Evolutionary conservation across 495 filamentous ascomycete species (phyloP).

Genomic region (Talaromyces liani): DNA sequence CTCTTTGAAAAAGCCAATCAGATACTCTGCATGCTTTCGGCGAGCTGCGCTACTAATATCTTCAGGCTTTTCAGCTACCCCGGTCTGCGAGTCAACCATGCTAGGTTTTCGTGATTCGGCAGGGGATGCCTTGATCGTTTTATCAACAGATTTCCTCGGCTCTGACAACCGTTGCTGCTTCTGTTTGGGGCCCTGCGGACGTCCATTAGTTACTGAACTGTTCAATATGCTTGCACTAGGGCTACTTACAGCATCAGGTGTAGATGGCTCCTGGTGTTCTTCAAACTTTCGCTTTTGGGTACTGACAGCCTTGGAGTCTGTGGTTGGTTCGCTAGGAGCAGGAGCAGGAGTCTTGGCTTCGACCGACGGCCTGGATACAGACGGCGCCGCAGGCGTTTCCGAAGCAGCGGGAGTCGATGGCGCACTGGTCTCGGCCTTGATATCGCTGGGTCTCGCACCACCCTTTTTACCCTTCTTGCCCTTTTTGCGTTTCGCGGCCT

Average conservation of each 20-base stretch:
- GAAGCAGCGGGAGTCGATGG: constrained; percentile 25
- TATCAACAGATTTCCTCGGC: constrained; percentile 12
- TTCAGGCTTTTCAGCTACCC: constrained; percentile 25
- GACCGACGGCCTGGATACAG: constrained; percentile 15
- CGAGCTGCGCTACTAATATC: constrained; percentile 42
- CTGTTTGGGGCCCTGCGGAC: constrained; percentile 27
- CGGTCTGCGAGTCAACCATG: constrained; percentile 16
- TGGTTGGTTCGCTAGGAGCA: constrained; percentile 22
- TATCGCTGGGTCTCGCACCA: constrained; percentile 28
- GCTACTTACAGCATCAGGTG: constrained; percentile 26
- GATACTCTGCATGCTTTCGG: constrained; percentile 38
- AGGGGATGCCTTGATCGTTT: constrained; percentile 11
- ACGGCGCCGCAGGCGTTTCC: constrained; percentile 5
- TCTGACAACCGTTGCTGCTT: constrained; percentile 34
- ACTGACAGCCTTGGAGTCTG: constrained; percentile 25
- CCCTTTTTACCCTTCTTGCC: constrained; percentile 39
- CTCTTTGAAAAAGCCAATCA: constrained; percentile 48
- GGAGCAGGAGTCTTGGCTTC: constrained; percentile 17
- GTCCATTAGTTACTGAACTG: constrained; percentile 10
- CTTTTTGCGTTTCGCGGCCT: constrained; percentile 35
- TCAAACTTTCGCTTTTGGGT: constrained; percentile 40
- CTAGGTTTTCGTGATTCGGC: constrained; percentile 28
- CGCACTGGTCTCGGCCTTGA: constrained; percentile 16
- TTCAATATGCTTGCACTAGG: background rate
- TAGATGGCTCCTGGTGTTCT: constrained; percentile 23